A percentile compares a stretch with the other conserved stretches of the same genome.
Conservation (phyloP, 306 rosid species). For the Vigna hirtella region DNA sequence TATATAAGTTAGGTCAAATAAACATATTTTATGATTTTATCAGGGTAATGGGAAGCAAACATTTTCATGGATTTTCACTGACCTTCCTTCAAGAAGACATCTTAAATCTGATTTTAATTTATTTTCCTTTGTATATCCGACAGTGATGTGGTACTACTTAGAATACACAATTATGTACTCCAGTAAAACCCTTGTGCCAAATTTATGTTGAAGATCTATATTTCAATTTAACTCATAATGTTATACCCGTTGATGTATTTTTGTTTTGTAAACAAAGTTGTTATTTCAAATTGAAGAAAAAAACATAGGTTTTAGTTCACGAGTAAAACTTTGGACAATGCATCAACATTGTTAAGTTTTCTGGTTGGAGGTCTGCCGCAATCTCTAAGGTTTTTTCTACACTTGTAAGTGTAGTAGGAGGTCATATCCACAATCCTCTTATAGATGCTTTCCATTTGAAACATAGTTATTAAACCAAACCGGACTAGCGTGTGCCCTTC, state of each 20-base stretch:
- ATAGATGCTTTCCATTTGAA: background rate
- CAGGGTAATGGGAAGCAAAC: conserved; percentile 11
- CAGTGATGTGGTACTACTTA: background rate
- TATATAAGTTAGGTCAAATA: conserved; percentile 17
- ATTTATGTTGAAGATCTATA: conserved; percentile 15
- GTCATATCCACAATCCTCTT: conserved; percentile 17
- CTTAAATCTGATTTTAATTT: conserved; percentile 24
- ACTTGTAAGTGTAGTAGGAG: background rate
- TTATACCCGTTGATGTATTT: background rate
- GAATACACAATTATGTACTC: background rate
- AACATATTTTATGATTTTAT: background rate
- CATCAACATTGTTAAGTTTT: conserved; percentile 17
- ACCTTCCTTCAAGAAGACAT: conserved; percentile 15
- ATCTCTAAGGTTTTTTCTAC: background rate
- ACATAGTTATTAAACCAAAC: background rate
- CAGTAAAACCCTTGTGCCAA: background rate
- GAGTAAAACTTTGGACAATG: background rate
- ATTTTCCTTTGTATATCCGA: background rate
- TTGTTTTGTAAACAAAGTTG: background rate
- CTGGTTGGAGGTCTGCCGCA: conserved; percentile 23
- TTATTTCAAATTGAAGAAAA: background rate
- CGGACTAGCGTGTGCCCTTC: no score
- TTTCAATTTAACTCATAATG: conserved; percentile 6
- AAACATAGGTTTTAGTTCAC: background rate
- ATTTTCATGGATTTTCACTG: conserved; percentile 4